Conservation (phyloP, 164 flowering plant species). For the Echeveria elegans region DNA sequence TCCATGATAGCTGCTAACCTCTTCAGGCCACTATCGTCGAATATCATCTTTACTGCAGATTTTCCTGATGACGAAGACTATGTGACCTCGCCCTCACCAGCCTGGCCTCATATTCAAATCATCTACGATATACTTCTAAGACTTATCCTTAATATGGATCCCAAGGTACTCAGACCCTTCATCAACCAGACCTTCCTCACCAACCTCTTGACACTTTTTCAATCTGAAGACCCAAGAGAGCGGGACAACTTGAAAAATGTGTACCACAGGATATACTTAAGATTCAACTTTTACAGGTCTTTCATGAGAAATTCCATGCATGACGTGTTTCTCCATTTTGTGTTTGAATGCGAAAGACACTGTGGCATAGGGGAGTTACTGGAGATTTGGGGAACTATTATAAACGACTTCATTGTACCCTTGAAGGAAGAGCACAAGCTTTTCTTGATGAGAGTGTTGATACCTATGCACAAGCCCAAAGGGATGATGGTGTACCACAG, state of each 20-base stretch:
- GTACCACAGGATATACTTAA: conserved; percentile 56
- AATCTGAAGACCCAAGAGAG: conserved; percentile 63
- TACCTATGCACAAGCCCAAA: conserved; percentile 66
- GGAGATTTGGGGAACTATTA: conserved; percentile 76
- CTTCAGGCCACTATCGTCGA: conserved; percentile 30
- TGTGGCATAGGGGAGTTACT: conserved; percentile 57
- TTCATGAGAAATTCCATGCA: conserved; percentile 71
- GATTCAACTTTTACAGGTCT: conserved; percentile 43
- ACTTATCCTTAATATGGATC: conserved; percentile 31
- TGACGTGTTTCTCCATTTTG: conserved; percentile 43
- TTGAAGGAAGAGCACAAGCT: conserved; percentile 71
- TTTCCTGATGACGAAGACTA: conserved; percentile 46
- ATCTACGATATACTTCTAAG: conserved; percentile 52
- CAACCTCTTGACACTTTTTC: conserved; percentile 46
- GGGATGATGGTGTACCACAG: conserved; percentile 47
- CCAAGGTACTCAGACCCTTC: conserved; percentile 22
- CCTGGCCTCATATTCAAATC: conserved; percentile 58
- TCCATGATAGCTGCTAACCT: conserved; percentile 24
- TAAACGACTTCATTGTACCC: conserved; percentile 64
- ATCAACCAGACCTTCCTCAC: conserved; percentile 42
- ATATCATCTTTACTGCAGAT: conserved; percentile 15
- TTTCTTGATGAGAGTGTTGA: conserved; percentile 52
- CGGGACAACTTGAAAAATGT: conserved; percentile 56
- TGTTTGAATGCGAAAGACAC: conserved; percentile 46
- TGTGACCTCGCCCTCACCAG: conserved; percentile 18